Evolutionary conservation across 1,139 yeast species (phyloP).

Genomic region (Candida glucosophila): DNA sequence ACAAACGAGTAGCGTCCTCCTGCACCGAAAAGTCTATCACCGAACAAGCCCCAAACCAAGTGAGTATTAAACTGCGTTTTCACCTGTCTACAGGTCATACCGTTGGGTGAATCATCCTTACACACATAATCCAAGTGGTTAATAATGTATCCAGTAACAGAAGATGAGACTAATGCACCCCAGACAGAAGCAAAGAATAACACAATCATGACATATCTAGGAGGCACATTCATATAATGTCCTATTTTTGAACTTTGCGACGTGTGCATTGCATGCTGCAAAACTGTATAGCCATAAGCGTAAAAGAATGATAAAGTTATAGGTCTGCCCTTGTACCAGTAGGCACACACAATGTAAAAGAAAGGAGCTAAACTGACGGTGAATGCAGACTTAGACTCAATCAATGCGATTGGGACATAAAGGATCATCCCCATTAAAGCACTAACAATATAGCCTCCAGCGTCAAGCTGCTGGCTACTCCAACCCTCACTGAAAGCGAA

Average conservation of each 20-base stretch:
- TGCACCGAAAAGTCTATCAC: slow-evolving; percentile 27
- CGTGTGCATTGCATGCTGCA: slow-evolving; percentile 45
- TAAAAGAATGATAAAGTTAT: slow-evolving; percentile 41
- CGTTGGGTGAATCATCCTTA: slow-evolving; percentile 27
- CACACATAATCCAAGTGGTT: slow-evolving; percentile 42
- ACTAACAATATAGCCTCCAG: slow-evolving; percentile 30
- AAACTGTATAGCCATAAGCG: slow-evolving; percentile 42
- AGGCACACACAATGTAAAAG: slow-evolving; percentile 38
- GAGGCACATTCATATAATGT: slow-evolving; percentile 45
- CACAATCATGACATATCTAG: slow-evolving; percentile 34
- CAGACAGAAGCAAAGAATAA: slow-evolving; percentile 40
- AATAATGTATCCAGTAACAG: slow-evolving; percentile 38
- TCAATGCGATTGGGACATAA: slow-evolving; percentile 36
- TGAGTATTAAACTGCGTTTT: slow-evolving; percentile 38
- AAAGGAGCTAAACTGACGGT: slow-evolving; percentile 39
- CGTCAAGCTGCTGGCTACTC: slow-evolving; percentile 36
- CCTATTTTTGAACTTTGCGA: slow-evolving; percentile 50
- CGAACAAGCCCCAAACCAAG: slow-evolving; percentile 41
- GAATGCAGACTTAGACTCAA: slow-evolving; percentile 34
- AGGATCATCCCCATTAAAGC: slow-evolving; percentile 31
- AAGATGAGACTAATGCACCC: slow-evolving; percentile 37
- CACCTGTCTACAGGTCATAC: slow-evolving; percentile 38
- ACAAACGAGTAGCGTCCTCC: slow-evolving; percentile 32
- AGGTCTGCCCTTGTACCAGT: slow-evolving; percentile 41
- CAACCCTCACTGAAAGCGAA: slow-evolving; percentile 31